Conservation (phyloP, 192 early-diverging fungal species). For the Coemansia sp. region DNA sequence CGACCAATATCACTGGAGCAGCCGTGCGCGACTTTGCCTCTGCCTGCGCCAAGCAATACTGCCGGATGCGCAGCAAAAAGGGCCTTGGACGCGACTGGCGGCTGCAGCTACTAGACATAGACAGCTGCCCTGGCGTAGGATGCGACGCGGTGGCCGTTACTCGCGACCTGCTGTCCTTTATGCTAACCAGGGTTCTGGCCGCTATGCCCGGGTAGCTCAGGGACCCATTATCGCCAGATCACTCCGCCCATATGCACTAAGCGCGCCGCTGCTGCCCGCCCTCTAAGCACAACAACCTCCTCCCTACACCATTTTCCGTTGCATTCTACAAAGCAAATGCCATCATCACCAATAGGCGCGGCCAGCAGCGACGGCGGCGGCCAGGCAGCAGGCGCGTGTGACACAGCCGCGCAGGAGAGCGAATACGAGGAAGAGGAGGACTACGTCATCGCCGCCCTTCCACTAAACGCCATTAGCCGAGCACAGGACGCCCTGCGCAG, state of each 20-base stretch:
- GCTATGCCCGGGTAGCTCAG: slow-evolving; percentile 2
- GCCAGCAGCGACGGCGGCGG: too few species aligned
- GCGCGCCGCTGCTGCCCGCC: too few species aligned
- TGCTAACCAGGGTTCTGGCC: slow-evolving; percentile 18
- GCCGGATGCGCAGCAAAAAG: background rate
- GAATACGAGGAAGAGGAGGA: slow-evolving; percentile 32
- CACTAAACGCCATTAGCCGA: slow-evolving; percentile 1
- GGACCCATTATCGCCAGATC: too few species aligned
- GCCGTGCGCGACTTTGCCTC: slow-evolving; percentile 36
- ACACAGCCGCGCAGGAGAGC: too few species aligned
- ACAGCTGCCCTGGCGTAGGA: slow-evolving; percentile 24
- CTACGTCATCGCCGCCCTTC: slow-evolving; percentile 29
- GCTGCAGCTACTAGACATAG: slow-evolving; percentile 27
- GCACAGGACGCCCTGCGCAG: background rate
- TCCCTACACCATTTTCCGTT: too few species aligned
- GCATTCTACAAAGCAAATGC: too few species aligned
- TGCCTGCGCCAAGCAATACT: slow-evolving; percentile 21
- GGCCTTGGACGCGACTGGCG: slow-evolving; percentile 8
- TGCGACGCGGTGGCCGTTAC: slow-evolving; percentile 31
- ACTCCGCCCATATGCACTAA: too few species aligned
- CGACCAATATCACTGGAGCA: slow-evolving; percentile 27
- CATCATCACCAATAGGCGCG: too few species aligned
- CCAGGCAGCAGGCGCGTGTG: too few species aligned
- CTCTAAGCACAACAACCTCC: too few species aligned
- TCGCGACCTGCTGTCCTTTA: slow-evolving; percentile 23